Conservation (phyloP, 2,329 filamentous ascomycete genomes). For the Venturia nashicola region DNA sequence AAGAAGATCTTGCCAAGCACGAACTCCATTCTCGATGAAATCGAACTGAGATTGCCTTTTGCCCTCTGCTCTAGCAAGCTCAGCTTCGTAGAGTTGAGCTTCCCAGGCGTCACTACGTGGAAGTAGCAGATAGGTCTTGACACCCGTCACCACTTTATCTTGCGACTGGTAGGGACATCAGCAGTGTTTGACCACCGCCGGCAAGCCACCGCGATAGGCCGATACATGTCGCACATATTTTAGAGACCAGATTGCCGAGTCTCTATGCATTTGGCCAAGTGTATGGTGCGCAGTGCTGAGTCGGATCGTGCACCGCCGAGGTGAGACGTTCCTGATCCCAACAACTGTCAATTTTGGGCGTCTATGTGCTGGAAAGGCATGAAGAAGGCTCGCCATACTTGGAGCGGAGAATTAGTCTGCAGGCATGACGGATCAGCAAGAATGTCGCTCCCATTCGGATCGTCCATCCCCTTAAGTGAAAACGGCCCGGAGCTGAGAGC, state of each 20-base stretch:
- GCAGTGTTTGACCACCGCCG: background rate
- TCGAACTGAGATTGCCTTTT: background rate
- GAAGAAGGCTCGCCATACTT: background rate
- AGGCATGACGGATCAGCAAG: background rate
- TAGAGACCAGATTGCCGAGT: background rate
- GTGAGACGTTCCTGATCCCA: background rate
- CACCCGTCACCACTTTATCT: background rate
- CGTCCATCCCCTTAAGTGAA: background rate
- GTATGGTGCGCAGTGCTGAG: background rate
- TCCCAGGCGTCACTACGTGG: slow-evolving; percentile 1
- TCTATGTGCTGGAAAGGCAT: background rate
- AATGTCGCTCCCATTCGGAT: background rate
- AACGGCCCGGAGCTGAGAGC: too few species aligned
- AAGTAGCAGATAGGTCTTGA: slow-evolving; percentile 1
- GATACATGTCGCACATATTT: background rate
- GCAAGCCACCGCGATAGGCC: background rate
- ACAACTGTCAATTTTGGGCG: background rate
- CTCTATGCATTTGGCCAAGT: background rate
- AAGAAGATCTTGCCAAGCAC: too few species aligned
- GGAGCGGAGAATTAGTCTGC: background rate
- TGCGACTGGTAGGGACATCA: background rate
- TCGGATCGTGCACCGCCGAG: background rate
- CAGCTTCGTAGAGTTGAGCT: background rate
- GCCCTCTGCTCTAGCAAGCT: background rate
- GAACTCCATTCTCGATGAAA: background rate